These are phyloP conservation scores for Coemansia sp. DNA, from an alignment of 192 early-diverging fungal genomes.

Conservation along the genomic window DNA sequence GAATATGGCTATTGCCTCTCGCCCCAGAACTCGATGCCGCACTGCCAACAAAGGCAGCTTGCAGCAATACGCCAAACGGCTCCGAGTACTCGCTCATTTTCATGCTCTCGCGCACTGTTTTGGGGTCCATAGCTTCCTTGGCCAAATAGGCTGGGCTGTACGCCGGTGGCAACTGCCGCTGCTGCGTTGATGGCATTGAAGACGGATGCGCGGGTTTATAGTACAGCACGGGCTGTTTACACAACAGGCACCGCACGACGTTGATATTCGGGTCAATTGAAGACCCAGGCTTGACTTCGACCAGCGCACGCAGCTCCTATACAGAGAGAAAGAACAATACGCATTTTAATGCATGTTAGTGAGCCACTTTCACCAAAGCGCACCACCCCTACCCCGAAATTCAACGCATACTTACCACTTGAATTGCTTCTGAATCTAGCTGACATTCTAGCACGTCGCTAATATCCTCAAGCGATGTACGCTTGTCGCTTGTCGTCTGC, in stretches of 20 bases:
- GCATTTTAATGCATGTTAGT: neutral
- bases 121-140: slow-evolving; percentile 23
- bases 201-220: slow-evolving; percentile 10
- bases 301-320: slow-evolving; percentile 39
- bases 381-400: neutral
- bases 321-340: neutral
- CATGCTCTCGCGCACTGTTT: slow-evolving; percentile 18
- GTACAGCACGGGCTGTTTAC: slow-evolving; percentile 39
- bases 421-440: slow-evolving; percentile 34
- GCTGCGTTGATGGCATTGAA: slow-evolving; percentile 2
- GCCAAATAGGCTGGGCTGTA: slow-evolving; percentile 30
- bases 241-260: slow-evolving; percentile 50
- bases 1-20: slow-evolving; percentile 19
- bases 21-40: slow-evolving; percentile 1
- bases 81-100: slow-evolving; percentile 40
- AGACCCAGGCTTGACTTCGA: slow-evolving; percentile 49
- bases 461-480: slow-evolving; percentile 42
- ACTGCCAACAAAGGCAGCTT: slow-evolving; percentile 4
- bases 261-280: slow-evolving; percentile 55
- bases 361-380: neutral
- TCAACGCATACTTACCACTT: slow-evolving; percentile 33
- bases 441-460: slow-evolving; percentile 40
- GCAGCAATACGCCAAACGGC: slow-evolving; percentile 46
- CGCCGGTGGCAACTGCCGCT: slow-evolving; percentile 24
- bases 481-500: slow-evolving; percentile 18